Conservation (phyloP, 768 basidiomycete species). For the Boletus bicolor region DNA sequence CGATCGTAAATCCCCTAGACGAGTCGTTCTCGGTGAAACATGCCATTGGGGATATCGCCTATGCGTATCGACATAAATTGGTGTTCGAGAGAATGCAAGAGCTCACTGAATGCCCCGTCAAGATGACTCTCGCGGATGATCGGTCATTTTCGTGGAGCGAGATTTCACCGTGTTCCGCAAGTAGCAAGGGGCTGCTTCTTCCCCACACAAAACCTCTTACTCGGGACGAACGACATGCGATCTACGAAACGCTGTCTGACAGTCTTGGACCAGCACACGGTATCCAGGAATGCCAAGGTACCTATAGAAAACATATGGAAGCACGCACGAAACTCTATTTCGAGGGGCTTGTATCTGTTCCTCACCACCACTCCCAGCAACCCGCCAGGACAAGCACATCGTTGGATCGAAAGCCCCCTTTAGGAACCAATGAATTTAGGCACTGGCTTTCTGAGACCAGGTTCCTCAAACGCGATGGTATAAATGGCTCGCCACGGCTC, state of each 20-base stretch:
- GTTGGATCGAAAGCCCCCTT: conserved; percentile 14
- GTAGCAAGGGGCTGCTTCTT: conserved; percentile 14
- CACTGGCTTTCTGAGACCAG: conserved; percentile 31
- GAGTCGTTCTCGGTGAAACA: conserved; percentile 27
- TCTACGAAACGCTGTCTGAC: conserved; percentile 50
- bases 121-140: conserved; percentile 8
- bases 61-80: conserved; percentile 25
- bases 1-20: conserved; percentile 21
- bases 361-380: conserved; percentile 16
- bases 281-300: conserved; percentile 49
- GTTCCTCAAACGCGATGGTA: conserved; percentile 22
- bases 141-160: conserved; percentile 12
- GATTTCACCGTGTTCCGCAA: conserved; percentile 20
- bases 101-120: conserved; percentile 15
- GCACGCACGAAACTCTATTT: conserved; percentile 46
- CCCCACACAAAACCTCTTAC: conserved; percentile 34
- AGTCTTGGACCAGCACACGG: conserved; percentile 45
- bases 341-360: conserved; percentile 35
- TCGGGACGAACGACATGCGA: conserved; percentile 43
- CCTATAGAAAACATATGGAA: conserved; percentile 52
- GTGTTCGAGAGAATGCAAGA: conserved; percentile 30
- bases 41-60: conserved; percentile 29
- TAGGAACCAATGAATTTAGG: conserved; percentile 27
- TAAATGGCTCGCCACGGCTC: conserved; percentile 11
- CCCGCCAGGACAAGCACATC: conserved; percentile 2